These are phyloP conservation scores for Sugiyamaella sp. DNA, from an alignment of 1,139 yeast species.

Conservation along the genomic window DNA sequence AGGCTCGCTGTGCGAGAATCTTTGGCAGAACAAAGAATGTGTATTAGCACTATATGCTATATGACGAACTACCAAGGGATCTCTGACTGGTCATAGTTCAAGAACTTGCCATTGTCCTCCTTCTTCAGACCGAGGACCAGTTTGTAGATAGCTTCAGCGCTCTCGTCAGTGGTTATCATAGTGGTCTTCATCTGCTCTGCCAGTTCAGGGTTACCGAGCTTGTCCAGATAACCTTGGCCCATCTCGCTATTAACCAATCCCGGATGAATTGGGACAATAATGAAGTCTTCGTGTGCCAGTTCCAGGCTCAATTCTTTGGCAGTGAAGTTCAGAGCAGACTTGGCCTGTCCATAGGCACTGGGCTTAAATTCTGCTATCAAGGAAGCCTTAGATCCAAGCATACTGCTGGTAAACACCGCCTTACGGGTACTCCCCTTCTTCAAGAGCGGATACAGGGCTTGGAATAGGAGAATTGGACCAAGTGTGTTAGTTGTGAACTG, in stretches of 20 bases:
- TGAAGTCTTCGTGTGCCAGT: constrained; percentile 33
- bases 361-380: neutral
- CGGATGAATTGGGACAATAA: constrained; percentile 40
- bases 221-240: constrained; percentile 24
- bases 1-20: no score
- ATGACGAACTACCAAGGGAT: neutral
- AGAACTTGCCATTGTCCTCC: constrained; percentile 22
- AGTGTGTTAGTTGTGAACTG: constrained; percentile 36
- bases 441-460: constrained; percentile 25
- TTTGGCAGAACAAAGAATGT: no score
- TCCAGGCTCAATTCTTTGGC: constrained; percentile 36
- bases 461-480: constrained; percentile 41
- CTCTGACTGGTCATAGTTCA: neutral
- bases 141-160: constrained; percentile 21
- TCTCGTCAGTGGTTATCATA: constrained; percentile 10
- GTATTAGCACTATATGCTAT: no score
- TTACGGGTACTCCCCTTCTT: neutral
- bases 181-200: neutral
- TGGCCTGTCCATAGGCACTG: constrained; percentile 39
- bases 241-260: constrained; percentile 42
- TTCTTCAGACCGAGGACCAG: constrained; percentile 14
- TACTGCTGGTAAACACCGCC: neutral
- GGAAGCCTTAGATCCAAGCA: neutral
- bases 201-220: neutral
- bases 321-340: constrained; percentile 43